Percentiles rank a stretch among this genome's conserved stretches.
These are phyloP conservation scores for Diutina sp. DNA, from an alignment of 1,139 yeast species.

Conservation along the genomic window DNA sequence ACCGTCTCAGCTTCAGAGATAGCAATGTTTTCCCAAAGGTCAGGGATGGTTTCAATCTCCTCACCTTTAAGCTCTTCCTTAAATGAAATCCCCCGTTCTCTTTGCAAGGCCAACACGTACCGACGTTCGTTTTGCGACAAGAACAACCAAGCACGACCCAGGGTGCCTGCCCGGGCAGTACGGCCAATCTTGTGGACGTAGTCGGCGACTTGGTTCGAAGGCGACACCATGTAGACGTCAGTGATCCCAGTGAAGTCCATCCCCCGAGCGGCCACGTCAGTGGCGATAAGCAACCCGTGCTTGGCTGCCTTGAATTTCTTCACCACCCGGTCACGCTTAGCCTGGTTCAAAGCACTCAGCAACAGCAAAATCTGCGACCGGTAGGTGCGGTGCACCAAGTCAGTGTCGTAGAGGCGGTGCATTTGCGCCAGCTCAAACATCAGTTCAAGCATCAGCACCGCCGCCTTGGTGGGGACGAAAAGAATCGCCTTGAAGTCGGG, in stretches of 20 bases:
- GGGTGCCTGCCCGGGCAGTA: slow-evolving; percentile 87
- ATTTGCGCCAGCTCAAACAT: slow-evolving; percentile 11
- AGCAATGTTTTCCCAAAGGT: not conserved
- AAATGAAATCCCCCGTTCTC: slow-evolving; percentile 38
- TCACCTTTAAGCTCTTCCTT: slow-evolving; percentile 12
- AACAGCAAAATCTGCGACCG: slow-evolving; percentile 19
- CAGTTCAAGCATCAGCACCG: slow-evolving; percentile 44
- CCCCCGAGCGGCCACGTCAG: slow-evolving; percentile 96
- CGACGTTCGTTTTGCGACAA: slow-evolving; percentile 34
- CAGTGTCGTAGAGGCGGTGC: slow-evolving; percentile 9
- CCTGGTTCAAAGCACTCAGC: slow-evolving; percentile 67
- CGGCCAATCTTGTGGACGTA: slow-evolving; percentile 93
- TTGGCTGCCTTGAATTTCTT: slow-evolving; percentile 36
- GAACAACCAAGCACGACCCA: slow-evolving; percentile 54
- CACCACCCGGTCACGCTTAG: slow-evolving; percentile 47
- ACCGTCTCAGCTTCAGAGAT: not conserved
- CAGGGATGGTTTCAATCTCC: slow-evolving; percentile 4
- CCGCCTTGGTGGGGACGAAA: slow-evolving; percentile 67
- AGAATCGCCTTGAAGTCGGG: slow-evolving; percentile 60
- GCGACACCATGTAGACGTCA: slow-evolving; percentile 69
- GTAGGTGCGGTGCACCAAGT: slow-evolving; percentile 1
- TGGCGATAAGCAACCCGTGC: slow-evolving; percentile 57
- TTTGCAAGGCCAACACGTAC: slow-evolving; percentile 29
- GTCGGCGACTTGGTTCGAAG: slow-evolving; percentile 62
- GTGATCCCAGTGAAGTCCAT: slow-evolving; percentile 83